Evolutionary conservation across 2,329 filamentous ascomycete species (phyloP).

Genomic region (Fusarium piperis): DNA sequence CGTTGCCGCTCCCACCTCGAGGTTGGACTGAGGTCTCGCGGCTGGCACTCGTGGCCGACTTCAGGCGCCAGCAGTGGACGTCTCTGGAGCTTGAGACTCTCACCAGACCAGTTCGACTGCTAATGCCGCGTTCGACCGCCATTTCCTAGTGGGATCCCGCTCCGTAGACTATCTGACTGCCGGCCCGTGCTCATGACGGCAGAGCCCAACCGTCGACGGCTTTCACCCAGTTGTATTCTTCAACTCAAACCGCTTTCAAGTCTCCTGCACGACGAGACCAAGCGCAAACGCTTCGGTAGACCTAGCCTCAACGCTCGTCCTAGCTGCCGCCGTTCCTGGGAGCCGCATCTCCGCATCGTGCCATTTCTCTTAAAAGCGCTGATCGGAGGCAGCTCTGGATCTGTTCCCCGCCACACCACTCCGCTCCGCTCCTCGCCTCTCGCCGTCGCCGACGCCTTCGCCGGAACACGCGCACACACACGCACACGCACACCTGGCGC

Average conservation of each 20-base stretch:
- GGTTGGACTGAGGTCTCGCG: constrained; percentile 11
- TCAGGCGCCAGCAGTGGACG: constrained; percentile 20
- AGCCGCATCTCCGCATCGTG: constrained; percentile 10
- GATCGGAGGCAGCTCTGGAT: constrained; percentile 24
- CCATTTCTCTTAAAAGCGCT: constrained; percentile 16
- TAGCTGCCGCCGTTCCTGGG: constrained; percentile 8
- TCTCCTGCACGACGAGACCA: constrained; percentile 24
- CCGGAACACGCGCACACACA: constrained; percentile 25
- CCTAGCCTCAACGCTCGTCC: neutral
- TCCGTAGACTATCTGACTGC: neutral
- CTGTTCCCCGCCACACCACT: constrained; percentile 22
- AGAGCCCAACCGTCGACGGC: constrained; percentile 7
- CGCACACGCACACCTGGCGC: neutral
- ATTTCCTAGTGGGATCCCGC: constrained; percentile 11
- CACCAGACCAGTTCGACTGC: neutral
- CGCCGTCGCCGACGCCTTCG: constrained; percentile 33
- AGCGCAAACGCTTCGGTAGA: constrained; percentile 2
- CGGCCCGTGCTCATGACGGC: constrained; percentile 2
- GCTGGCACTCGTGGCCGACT: constrained; percentile 13
- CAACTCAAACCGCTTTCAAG: constrained; percentile 15
- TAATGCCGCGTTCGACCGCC: constrained; percentile 22
- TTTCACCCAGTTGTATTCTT: neutral
- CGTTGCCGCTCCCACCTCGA: constrained; percentile 11
- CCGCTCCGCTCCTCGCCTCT: constrained; percentile 25
- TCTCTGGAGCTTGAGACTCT: neutral